Evolutionary conservation across 2,329 filamentous ascomycete genomes (phyloP), one percentile per base, ranked within the genome.

Genomic region (Rutstroemia sydowiana): DNA sequence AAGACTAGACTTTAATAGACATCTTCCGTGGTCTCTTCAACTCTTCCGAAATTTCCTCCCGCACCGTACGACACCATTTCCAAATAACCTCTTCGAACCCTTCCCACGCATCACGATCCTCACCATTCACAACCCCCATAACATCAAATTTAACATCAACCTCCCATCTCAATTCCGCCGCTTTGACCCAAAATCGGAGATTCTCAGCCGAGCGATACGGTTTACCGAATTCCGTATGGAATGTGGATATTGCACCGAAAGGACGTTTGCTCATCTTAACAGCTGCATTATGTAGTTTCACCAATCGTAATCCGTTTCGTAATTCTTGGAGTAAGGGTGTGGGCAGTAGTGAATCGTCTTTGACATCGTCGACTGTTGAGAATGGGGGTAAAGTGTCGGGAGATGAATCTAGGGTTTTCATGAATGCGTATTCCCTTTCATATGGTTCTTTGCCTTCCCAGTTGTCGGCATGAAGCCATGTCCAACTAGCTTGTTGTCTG

Each of bases 151-250:
- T 81, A 47, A 97, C 75, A 60, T 87, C 79, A 36, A 91, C 80
- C 70, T 97, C 93, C 84, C 92, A 98, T 51, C 93, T 82, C 53
- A 97, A 75, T 71, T 98, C 91, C 7, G 91, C 90, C 1, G 92
- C 93, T 73, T 98, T 98, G 70, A 87, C 80, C 92, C 93, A 98
- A 74, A 87, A 98, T 37, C 90, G 82, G 56, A 98, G 76, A 67
- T 98, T 98, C 61, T 98, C 93, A 3, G 91, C 89, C 57, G 85
- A 85, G 45, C 93, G 85, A 68, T 98, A 98, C 0, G 93, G 93
- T 70, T 97, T 97, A 55, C 82, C 84, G 9, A 93, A 92, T 68
- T 98, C 90, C n/a, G 83, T 84, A 68, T 97, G 93, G 68, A 86
- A 96, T 9, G 79, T 79, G 52, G 88, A 89, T 65, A 98, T 96